phyloP scores from a whole-genome alignment of 495 filamentous ascomycete species.

The Xylaria telfairii region DNA sequence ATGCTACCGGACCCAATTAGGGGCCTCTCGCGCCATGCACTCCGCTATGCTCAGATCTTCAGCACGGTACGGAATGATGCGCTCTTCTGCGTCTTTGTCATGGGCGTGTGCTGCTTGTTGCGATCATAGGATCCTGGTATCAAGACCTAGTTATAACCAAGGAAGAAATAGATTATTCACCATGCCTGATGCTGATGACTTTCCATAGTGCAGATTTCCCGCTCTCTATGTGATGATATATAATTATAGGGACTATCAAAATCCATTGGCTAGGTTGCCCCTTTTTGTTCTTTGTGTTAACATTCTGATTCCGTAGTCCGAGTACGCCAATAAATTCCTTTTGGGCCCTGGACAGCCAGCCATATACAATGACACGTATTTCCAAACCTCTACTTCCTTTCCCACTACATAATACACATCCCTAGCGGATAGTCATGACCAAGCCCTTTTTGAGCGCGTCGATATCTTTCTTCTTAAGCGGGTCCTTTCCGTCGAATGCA shows the following conservation, averaged over 20 bases:
- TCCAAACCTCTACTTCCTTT: not conserved
- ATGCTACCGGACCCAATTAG: slow-evolving; percentile 64
- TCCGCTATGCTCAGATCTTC: slow-evolving; percentile 74
- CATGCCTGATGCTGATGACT: not conserved
- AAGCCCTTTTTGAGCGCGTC: slow-evolving; percentile 41
- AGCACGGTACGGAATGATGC: slow-evolving; percentile 67
- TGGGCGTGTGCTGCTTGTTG: slow-evolving; percentile 75
- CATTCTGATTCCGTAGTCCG: not conserved
- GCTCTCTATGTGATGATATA: not conserved
- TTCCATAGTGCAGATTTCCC: not conserved
- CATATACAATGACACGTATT: slow-evolving; percentile 1
- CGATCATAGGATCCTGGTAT: slow-evolving; percentile 34
- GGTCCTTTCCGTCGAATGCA: slow-evolving; percentile 39
- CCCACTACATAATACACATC: not conserved
- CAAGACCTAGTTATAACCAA: not conserved
- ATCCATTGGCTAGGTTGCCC: slow-evolving; percentile 1
- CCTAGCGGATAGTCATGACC: slow-evolving; percentile 31
- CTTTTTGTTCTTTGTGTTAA: not conserved
- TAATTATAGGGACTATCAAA: not conserved
- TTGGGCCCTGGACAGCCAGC: not conserved
- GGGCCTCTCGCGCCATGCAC: slow-evolving; percentile 62
- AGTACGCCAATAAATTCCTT: not conserved
- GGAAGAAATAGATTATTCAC: not conserved
- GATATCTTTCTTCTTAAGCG: slow-evolving; percentile 35
- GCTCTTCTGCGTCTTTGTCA: slow-evolving; percentile 74